Conservation (phyloP, 768 basidiomycete genomes). For the Lentinula sp. region DNA sequence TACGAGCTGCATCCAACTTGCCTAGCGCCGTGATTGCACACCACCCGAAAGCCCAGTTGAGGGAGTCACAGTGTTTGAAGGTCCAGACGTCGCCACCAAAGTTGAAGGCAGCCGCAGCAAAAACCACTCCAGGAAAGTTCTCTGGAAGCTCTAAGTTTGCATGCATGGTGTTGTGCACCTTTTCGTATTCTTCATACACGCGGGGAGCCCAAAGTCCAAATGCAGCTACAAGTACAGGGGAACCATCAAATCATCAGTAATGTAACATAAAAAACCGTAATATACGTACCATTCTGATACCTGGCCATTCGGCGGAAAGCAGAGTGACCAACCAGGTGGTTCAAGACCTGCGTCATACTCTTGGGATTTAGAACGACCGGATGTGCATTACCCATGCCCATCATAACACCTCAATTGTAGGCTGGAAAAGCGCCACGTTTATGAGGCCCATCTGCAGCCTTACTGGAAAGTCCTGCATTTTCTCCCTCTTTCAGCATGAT, state of each 20-base stretch:
- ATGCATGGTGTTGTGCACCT: background rate
- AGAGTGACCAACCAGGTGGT: background rate
- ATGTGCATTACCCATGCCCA: background rate
- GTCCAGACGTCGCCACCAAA: slow-evolving; percentile 8
- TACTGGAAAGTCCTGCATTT: background rate
- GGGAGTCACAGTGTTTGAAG: slow-evolving; percentile 8
- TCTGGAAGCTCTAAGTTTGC: background rate
- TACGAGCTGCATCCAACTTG: too few species aligned
- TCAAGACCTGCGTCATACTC: background rate
- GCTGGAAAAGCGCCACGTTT: background rate
- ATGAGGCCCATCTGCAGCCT: background rate
- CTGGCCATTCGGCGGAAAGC: background rate
- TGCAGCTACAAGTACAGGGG: background rate
- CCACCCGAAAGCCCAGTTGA: slow-evolving; percentile 4
- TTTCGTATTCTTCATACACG: background rate
- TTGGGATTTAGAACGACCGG: background rate
- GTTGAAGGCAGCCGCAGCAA: slow-evolving; percentile 11
- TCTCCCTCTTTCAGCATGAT: background rate
- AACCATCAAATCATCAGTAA: background rate
- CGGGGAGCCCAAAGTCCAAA: background rate
- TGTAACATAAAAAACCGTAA: background rate
- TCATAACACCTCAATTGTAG: background rate
- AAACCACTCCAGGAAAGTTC: slow-evolving; percentile 10
- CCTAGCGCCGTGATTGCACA: slow-evolving; percentile 14
- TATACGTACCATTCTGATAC: background rate